Base-by-base conservation (phyloP, 148 eudicot species). In the Heliamphora exappendiculata region DNA sequence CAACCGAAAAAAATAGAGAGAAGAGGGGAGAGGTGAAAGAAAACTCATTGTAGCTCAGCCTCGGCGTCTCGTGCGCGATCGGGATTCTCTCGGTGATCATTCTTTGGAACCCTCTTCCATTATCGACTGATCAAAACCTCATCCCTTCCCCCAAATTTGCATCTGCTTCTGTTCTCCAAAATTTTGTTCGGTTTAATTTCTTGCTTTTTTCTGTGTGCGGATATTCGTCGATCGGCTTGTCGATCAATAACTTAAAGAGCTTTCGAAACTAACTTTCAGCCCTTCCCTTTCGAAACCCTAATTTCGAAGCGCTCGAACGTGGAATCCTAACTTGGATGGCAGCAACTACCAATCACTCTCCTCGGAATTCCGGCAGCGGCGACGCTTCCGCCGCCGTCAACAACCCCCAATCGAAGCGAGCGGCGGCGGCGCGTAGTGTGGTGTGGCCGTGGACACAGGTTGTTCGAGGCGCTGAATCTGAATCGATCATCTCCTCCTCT, bases 371-470 rank as follows among this genome's bases (percentile, higher is more conserved):
- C 26, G 11, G 78, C 42, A 6, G 22, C 24, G 68, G 68, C 42
- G 62, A 34, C 62, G 0, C 73, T 22, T 31, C 72, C 70, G 45
- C 78, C 70, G 81, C 68, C 39, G 3, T 69, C 13, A 70, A 58
- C 67, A 50, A 70, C 70, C 76, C 78, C 31, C 62, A 73, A 75
- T 44, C 85, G 4, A 59, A 73, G n/a, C 57, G 83, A 7, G 64
- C 67, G 3, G 37, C 71, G 5, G 39, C 76, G 60, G 64, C 79
- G 49, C 67, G 78, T 29, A 76, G 78, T 29, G 78, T 12, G 17
- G 67, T 85, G 58, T 84, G 87, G 24, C 88, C 88, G 39, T 89
- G 92, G 92, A 78, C 73, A 0, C 85, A 77, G 77, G 75, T 83
- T 73, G 87, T 86, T 11, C 84, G 86, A 1, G 85, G 80, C 3